Conservation (phyloP, 1,139 yeast species). For the Pichiaceae sp. region DNA sequence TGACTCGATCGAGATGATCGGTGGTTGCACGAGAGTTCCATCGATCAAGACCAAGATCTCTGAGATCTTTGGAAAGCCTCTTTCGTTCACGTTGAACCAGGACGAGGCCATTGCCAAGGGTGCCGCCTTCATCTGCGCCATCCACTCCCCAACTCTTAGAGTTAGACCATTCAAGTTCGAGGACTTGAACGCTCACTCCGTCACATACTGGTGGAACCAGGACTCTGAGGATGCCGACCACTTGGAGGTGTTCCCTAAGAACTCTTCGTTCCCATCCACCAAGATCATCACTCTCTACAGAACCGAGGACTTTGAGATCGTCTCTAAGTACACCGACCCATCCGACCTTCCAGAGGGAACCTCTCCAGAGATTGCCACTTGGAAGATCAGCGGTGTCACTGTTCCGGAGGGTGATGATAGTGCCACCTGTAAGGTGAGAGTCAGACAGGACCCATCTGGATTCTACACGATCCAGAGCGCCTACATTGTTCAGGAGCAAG, state of each 20-base stretch:
- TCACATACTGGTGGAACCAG: slow-evolving; percentile 92
- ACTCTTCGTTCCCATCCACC: slow-evolving; percentile 89
- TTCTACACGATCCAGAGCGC: slow-evolving; percentile 92
- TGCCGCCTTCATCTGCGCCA: slow-evolving; percentile 98
- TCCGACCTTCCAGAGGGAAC: slow-evolving; percentile 67
- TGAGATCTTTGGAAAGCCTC: slow-evolving; percentile 76
- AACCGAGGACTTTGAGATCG: slow-evolving; percentile 78
- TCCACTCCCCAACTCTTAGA: slow-evolving; percentile 97
- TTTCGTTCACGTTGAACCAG: slow-evolving; percentile 94
- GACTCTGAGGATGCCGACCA: slow-evolving; percentile 88
- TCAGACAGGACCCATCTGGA: slow-evolving; percentile 96
- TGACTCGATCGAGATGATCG: slow-evolving; percentile 89
- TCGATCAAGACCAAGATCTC: slow-evolving; percentile 72
- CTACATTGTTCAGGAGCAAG: slow-evolving; percentile 86
- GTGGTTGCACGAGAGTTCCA: slow-evolving; percentile 99
- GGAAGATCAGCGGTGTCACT: slow-evolving; percentile 82
- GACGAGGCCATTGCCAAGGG: slow-evolving; percentile 99
- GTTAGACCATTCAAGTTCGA: slow-evolving; percentile 98
- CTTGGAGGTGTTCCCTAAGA: slow-evolving; percentile 94
- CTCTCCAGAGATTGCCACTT: slow-evolving; percentile 62
- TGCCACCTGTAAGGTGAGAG: slow-evolving; percentile 84
- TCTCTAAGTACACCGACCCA: slow-evolving; percentile 78
- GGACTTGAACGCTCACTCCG: slow-evolving; percentile 87
- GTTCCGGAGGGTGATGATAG: slow-evolving; percentile 69
- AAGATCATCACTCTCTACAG: slow-evolving; percentile 93